phyloP scores from a whole-genome alignment of 1,284 basidiomycete species.

The Moesziomyces globuligerus region DNA sequence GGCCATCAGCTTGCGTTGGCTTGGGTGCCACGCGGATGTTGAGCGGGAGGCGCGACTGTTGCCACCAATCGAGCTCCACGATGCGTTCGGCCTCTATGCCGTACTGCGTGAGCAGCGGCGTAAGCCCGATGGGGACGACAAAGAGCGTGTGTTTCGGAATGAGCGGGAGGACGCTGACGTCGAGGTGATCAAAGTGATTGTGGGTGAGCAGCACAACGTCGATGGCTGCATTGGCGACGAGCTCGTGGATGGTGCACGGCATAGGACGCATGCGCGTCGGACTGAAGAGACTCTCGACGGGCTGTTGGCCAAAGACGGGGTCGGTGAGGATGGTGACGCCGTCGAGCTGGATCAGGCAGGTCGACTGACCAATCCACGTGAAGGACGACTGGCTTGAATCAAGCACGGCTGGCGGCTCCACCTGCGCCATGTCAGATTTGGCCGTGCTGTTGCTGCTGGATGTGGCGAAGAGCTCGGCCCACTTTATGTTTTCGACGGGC shows the following conservation, averaged over 20 bases:
- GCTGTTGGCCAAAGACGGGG: constrained; percentile 70
- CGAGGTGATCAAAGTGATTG: constrained; percentile 66
- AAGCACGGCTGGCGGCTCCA: background rate
- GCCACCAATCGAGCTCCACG: constrained; percentile 66
- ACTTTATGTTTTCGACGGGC: constrained; percentile 49
- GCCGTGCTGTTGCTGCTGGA: too few species aligned
- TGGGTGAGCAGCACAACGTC: constrained; percentile 70
- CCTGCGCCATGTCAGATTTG: too few species aligned
- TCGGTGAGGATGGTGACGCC: constrained; percentile 71
- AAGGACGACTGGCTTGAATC: constrained; percentile 32
- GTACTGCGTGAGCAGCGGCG: constrained; percentile 42
- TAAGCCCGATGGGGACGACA: constrained; percentile 62
- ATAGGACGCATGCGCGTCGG: constrained; percentile 68
- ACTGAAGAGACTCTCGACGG: constrained; percentile 68
- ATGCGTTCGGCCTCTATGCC: constrained; percentile 50
- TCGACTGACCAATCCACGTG: constrained; percentile 60
- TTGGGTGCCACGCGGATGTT: constrained; percentile 23
- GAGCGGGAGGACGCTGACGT: constrained; percentile 51
- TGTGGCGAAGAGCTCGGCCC: constrained; percentile 34
- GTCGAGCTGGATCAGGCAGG: constrained; percentile 69
- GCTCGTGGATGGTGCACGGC: constrained; percentile 68
- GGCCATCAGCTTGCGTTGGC: background rate
- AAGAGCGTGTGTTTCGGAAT: constrained; percentile 52
- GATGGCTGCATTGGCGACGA: constrained; percentile 63
- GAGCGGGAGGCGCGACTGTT: constrained; percentile 24